Evolutionary conservation across 1,284 basidiomycete genomes (phyloP), one percentile per base, ranked within the genome.

Genomic region (Leccinum angustisporum): DNA sequence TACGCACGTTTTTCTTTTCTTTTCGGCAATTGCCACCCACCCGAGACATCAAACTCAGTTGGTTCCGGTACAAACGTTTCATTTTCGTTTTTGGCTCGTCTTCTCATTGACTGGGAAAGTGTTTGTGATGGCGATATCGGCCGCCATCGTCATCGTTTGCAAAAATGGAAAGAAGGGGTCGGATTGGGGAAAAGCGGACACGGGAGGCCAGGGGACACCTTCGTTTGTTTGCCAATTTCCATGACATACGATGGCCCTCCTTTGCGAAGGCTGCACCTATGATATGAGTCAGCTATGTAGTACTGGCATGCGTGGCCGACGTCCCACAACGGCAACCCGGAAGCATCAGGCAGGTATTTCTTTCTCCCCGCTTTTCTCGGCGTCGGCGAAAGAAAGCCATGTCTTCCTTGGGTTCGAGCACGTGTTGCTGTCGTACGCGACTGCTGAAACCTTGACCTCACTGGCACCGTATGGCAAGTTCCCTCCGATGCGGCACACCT

Each of bases 351-450:
- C 62, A 16, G 21, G n/a, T 8, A 11, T 51, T 51, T 16, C 16
- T 21, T 9, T 58, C 18, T 34, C 18, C 48, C 54, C 14, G n/a
- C 21, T 18, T 40, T 34, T 34, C 36, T 27, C 61, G 9, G 11
- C 55, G 51, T 30, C 18, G 38, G 36, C 27, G 33, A 27, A 33
- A 50, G 34, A 30, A 50, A 21, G 56, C 60, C 64, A 65, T 53
- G 56, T 63, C 50, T 63, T 50, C 10, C 13, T 48, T 34, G 11
- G 13, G 34, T 50, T 36, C 13, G 53, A 14, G 16, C 63, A 68
- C 50, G 50, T 51, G 50, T 46, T 21, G 66, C 36, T 14, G 50
- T 56, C 11, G 52, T 40, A 59, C 51, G 52, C 43, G 30, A 56
- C 58, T 33, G 27, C 38, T 33, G 36, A 36, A 56, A 52, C 62